These are phyloP conservation scores for Pseudoturritis turrita DNA, from an alignment of 345 rosid genomes.

Conservation along the genomic window DNA sequence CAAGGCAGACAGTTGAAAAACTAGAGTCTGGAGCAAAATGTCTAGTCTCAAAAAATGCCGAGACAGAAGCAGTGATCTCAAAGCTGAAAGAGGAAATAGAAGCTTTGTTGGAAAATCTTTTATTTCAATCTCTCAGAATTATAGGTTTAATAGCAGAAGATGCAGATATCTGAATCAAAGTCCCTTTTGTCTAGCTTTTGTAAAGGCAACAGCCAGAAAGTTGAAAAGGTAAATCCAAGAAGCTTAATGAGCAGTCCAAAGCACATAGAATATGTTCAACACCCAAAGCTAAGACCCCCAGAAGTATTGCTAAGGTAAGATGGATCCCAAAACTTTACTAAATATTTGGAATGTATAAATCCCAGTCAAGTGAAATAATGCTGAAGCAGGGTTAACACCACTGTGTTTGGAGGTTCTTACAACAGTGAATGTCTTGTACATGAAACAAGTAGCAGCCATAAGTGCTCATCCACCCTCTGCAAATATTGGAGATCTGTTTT, in stretches of 20 bases:
- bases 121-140: neutral
- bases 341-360: no score
- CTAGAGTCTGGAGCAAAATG: slow-evolving; percentile 64
- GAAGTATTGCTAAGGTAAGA: slow-evolving; percentile 48
- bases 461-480: no score
- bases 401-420: no score
- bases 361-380: no score
- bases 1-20: slow-evolving; percentile 47
- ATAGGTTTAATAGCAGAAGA: neutral
- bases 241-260: slow-evolving; percentile 47
- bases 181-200: slow-evolving; percentile 15
- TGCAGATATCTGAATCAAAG: no score
- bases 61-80: slow-evolving; percentile 46
- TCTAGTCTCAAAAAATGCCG: slow-evolving; percentile 51
- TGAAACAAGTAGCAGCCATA: no score
- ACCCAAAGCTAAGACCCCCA: slow-evolving; percentile 50
- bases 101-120: slow-evolving; percentile 44
- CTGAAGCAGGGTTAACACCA: no score
- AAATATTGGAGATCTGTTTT: no score
- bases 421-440: no score
- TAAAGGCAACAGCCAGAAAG: slow-evolving; percentile 50
- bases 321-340: neutral
- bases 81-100: slow-evolving; percentile 51
- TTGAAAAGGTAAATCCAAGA: slow-evolving; percentile 44
- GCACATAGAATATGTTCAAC: slow-evolving; percentile 44